Conservation (phyloP, 257 asterid genomes). For the Cruciata laevipes region DNA sequence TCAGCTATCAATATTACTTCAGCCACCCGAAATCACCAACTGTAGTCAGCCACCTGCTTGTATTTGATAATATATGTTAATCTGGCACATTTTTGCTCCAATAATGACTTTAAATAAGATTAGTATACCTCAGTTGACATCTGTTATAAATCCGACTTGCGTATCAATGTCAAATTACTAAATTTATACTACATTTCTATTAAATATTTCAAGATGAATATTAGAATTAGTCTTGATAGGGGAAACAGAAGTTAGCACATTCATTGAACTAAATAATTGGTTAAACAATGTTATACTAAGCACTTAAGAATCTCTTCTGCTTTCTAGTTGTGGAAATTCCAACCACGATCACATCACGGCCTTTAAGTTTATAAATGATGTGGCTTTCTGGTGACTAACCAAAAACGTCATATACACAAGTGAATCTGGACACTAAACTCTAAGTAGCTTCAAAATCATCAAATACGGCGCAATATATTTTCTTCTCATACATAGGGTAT, state of each 20-base stretch:
- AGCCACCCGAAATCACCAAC: constrained; percentile 11
- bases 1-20: constrained; percentile 8
- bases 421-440: background rate
- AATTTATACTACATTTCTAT: background rate
- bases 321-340: constrained; percentile 1
- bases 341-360: background rate
- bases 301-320: background rate
- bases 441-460: background rate
- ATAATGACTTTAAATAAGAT: constrained; percentile 1
- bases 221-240: background rate
- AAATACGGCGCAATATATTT: background rate
- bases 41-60: background rate
- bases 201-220: background rate
- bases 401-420: background rate
- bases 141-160: background rate
- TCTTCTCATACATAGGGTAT: background rate
- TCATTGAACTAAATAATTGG: constrained; percentile 1
- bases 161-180: background rate
- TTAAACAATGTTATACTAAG: background rate
- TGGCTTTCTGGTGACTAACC: background rate
- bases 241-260: constrained; percentile 4
- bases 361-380: background rate
- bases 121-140: background rate
- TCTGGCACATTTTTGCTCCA: constrained; percentile 10
- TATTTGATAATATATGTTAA: background rate